Evolutionary conservation across 176 grass and related monocot species (phyloP).

Genomic region (Urochloa ruziziensis): DNA sequence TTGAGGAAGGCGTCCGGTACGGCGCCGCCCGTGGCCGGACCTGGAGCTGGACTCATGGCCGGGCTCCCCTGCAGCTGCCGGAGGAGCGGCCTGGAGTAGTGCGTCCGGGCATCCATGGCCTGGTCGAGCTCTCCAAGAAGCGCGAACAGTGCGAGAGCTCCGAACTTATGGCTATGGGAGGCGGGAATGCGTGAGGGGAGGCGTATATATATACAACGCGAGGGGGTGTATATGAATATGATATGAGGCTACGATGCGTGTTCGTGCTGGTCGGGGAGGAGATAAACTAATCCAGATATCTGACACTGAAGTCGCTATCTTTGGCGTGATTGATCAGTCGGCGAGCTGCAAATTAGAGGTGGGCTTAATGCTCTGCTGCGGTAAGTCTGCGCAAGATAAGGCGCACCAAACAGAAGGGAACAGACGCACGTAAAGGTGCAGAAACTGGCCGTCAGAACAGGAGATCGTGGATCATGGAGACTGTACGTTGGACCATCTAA

Average conservation of each 20-base stretch:
- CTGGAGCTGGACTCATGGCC: neutral
- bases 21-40: neutral
- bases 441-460: neutral
- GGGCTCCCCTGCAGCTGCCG: neutral
- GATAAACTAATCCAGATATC: neutral
- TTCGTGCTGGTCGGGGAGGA: neutral
- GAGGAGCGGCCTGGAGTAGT: neutral
- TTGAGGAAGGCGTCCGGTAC: neutral
- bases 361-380: neutral
- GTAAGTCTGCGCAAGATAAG: neutral
- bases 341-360: neutral
- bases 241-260: neutral
- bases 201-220: neutral
- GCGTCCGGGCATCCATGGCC: slow-evolving; percentile 6
- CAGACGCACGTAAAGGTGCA: neutral
- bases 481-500: neutral
- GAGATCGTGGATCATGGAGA: neutral
- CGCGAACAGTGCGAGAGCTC: neutral
- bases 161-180: neutral
- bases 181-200: neutral
- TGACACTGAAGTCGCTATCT: neutral
- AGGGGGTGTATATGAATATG: neutral
- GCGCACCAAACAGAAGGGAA: neutral
- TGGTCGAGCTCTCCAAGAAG: neutral
- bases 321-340: neutral